Evolutionary conservation across 371 early-diverging fungal genomes (phyloP).

Genomic region (Haplosporangium sp.): DNA sequence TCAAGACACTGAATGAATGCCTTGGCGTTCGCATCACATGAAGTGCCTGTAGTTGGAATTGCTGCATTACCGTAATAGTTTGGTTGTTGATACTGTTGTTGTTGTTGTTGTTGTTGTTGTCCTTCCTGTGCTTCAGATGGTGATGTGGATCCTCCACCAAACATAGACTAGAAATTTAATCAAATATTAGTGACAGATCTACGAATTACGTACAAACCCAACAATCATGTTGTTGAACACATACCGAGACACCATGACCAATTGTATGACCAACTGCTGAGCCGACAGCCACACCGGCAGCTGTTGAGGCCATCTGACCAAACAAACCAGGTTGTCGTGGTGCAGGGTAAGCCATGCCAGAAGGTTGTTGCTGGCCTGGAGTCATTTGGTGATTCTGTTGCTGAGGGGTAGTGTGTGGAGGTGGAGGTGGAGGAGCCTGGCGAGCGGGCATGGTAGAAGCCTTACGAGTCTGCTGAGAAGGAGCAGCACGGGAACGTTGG

Average conservation of each 20-base stretch:
- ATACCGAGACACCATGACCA: conserved; percentile 74
- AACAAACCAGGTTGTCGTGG: conserved; percentile 78
- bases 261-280: conserved; percentile 82
- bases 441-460: conserved; percentile 75
- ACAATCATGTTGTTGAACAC: not conserved
- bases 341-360: conserved; percentile 14
- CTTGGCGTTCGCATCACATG: conserved; percentile 88
- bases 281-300: conserved; percentile 95
- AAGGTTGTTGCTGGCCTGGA: conserved; percentile 28
- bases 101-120: conserved; percentile 61
- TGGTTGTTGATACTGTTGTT: conserved; percentile 64
- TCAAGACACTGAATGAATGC: conserved; percentile 91
- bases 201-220: not conserved
- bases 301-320: conserved; percentile 92
- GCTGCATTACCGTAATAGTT: conserved; percentile 26
- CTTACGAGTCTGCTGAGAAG: conserved; percentile 66
- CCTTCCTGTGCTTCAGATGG: conserved; percentile 40
- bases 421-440: conserved; percentile 60
- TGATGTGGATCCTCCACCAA: conserved; percentile 3
- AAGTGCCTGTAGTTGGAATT: conserved; percentile 38
- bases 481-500: conserved; percentile 59
- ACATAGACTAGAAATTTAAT: conserved; percentile 6
- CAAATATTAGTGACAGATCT: not conserved
- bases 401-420: conserved; percentile 6
- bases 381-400: conserved; percentile 21